Evolutionary conservation across 2,329 filamentous ascomycete species (phyloP).

Genomic region (Orbilia blumenaviensis): DNA sequence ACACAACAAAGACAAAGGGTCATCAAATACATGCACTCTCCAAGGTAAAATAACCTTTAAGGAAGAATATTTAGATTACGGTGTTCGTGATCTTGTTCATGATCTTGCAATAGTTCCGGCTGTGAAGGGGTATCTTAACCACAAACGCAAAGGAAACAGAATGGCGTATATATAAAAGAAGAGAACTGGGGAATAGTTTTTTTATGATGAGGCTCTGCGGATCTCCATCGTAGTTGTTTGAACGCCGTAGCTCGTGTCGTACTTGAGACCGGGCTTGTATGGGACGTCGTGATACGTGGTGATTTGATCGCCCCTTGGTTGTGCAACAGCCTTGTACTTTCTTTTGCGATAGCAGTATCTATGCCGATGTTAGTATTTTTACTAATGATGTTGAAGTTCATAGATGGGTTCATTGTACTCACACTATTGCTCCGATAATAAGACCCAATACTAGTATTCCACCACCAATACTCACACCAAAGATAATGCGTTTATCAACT

Average conservation of each 20-base stretch:
- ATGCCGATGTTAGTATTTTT: background rate
- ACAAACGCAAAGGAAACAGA: too few species aligned
- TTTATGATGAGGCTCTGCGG: too few species aligned
- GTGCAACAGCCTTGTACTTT: background rate
- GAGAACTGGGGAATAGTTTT: too few species aligned
- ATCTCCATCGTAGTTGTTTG: background rate
- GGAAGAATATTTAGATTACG: too few species aligned
- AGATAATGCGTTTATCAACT: conserved; percentile 63
- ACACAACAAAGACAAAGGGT: too few species aligned
- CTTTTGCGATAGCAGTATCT: background rate
- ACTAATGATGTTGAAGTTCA: background rate
- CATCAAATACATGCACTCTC: too few species aligned
- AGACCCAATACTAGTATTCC: conserved; percentile 62
- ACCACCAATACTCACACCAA: conserved; percentile 65
- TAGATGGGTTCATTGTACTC: background rate
- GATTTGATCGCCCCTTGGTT: background rate
- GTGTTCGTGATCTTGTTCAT: too few species aligned
- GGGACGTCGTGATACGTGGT: background rate
- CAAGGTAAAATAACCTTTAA: too few species aligned
- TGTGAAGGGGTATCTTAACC: too few species aligned
- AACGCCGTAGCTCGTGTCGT: background rate
- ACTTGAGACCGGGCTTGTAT: background rate
- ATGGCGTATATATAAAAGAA: too few species aligned
- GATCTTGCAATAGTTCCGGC: too few species aligned
- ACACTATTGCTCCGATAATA: conserved; percentile 54